phyloP scores from a whole-genome alignment of 2,329 filamentous ascomycete genomes.

The Chrysoporthe puriensis region DNA sequence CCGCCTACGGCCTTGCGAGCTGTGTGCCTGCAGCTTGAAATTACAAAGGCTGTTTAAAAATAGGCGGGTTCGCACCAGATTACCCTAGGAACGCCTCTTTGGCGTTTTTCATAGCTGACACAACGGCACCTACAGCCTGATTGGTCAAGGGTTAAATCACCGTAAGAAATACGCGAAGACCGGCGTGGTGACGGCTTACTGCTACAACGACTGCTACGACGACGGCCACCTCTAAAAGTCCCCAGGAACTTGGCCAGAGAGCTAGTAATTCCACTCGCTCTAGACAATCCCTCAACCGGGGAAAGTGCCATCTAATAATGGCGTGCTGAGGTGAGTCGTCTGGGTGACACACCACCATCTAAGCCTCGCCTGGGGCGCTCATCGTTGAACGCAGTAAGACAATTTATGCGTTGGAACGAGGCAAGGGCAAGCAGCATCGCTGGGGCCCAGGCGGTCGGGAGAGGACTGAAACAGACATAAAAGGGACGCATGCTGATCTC shows the following conservation, averaged over 20 bases:
- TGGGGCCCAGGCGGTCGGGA: neutral
- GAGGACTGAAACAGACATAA: constrained; percentile 6
- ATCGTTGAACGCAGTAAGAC: neutral
- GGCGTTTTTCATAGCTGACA: neutral
- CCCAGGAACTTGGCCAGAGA: neutral
- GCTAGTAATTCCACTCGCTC: neutral
- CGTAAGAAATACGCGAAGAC: neutral
- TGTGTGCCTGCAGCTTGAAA: neutral
- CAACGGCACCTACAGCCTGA: neutral
- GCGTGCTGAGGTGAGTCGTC: neutral
- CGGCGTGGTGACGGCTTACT: neutral
- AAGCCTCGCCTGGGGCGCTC: neutral
- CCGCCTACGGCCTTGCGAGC: neutral
- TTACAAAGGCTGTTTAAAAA: neutral
- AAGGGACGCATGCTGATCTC: neutral
- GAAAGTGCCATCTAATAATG: neutral
- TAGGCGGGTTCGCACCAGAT: neutral
- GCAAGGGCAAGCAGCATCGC: neutral
- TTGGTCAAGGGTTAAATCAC: neutral
- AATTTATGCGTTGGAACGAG: neutral
- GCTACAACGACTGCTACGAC: neutral
- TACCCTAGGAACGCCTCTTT: neutral
- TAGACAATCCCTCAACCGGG: neutral
- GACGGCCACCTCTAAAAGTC: too few species aligned
- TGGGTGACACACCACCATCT: neutral